Evolutionary conservation across 495 filamentous ascomycete species (phyloP).

Genomic region (Aspergillus avenaceus): DNA sequence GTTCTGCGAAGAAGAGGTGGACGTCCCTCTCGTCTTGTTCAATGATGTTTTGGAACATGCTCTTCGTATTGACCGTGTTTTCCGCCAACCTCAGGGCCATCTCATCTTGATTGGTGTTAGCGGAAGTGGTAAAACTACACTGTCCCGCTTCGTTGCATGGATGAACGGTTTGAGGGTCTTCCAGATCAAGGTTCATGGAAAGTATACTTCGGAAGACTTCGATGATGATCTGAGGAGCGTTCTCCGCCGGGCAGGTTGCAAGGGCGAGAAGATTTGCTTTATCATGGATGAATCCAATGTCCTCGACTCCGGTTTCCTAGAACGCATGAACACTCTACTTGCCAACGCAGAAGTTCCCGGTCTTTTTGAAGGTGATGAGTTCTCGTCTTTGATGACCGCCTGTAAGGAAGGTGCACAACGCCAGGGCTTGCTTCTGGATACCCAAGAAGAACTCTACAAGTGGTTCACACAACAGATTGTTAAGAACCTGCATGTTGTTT

Average conservation of each 20-base stretch:
- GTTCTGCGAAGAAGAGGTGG: constrained; percentile 99
- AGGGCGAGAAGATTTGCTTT: constrained; percentile 99
- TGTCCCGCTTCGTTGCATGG: constrained; percentile 98
- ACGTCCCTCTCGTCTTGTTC: constrained; percentile 95
- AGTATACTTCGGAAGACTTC: constrained; percentile 97
- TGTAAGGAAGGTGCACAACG: constrained; percentile 98
- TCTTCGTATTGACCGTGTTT: constrained; percentile 95
- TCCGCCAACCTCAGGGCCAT: constrained; percentile 96
- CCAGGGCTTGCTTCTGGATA: constrained; percentile 91
- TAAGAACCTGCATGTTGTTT: constrained; percentile 97
- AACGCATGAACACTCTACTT: constrained; percentile 97
- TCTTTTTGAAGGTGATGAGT: constrained; percentile 96
- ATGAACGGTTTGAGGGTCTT: constrained; percentile 99
- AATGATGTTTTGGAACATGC: constrained; percentile 98
- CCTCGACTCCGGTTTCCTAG: constrained; percentile 94
- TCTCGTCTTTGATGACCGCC: constrained; percentile 92
- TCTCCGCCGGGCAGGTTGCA: constrained; percentile 89
- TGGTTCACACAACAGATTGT: constrained; percentile 99
- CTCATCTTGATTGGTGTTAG: constrained; percentile 97
- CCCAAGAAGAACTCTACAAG: constrained; percentile 97
- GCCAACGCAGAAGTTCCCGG: constrained; percentile 98
- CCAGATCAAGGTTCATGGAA: constrained; percentile 99
- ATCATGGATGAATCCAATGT: constrained; percentile 99
- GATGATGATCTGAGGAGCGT: constrained; percentile 95
- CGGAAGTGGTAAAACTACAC: constrained; percentile 95